Base-by-base conservation (phyloP, 176 grass and related monocot species). In the Pontederia paniculata region DNA sequence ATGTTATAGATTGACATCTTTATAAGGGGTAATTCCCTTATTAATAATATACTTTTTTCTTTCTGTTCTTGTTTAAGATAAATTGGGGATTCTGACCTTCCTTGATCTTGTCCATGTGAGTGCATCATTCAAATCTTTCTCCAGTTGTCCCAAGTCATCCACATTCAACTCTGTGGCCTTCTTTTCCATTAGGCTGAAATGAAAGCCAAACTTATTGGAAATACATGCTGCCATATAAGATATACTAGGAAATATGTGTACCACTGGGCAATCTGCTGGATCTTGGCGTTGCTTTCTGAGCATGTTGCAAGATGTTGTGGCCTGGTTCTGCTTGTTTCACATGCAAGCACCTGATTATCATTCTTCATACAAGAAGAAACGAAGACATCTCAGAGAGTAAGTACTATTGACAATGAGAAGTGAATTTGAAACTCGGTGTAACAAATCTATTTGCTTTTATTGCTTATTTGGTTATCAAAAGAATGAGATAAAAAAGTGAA, bases 71-170 rank as follows among this genome's bases (percentile, higher is more conserved):
- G 48, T 54, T 3, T 21, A 19, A 54, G 4, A 12, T 54, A 54
- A 54, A 21, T 20, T 2, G 28, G 7, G 28, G 28, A 54, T 18
- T 21, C 52, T 54, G 18, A 54, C 52, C 52, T 22, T 54, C 11
- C 52, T 54, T 17, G 52, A 54, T 54, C 52, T 54, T 54, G n/a
- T 54, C 52, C 52, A 54, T 54, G 10, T 54, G 19, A 54, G 8
- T 21, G 52, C 52, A 54, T 22, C 18, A 11, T 10, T 20, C 21
- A 54, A 2, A 50, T 50, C 48, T 16, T 17, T 50, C 48, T 50
- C 48, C 48, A 50, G 15, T 4, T 18, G 0, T 16, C 21, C 18
- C 1, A 54, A n/a, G 52, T 21, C 52, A 54, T 54, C 52, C 52
- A 54, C 21, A 54, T 54, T 21, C 19, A 54, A 18, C 52, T 54